These are phyloP conservation scores for Ichthyophthirius multifiliis DNA, from an alignment of 169 alveolate genomes.

Conservation along the genomic window DNA sequence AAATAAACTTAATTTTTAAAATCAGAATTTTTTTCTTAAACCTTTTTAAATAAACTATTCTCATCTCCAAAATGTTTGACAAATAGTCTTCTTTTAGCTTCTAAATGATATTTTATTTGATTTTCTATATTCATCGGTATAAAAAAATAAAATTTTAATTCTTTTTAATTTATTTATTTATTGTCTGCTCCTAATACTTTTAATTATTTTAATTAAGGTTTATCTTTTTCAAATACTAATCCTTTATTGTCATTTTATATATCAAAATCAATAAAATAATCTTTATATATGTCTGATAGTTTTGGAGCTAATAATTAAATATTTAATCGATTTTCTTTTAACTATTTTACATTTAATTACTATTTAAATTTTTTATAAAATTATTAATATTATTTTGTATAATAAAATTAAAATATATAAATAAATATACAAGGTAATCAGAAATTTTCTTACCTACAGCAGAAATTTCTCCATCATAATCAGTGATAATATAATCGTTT, in stretches of 20 bases:
- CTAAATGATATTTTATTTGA: neutral
- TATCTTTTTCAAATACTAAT: too few species aligned
- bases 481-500: conserved; percentile 27
- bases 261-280: conserved; percentile 26
- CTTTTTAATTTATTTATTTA: neutral
- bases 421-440: conserved; percentile 6
- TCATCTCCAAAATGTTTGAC: neutral
- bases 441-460: conserved; percentile 19
- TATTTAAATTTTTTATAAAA: neutral
- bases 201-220: neutral
- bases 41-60: neutral
- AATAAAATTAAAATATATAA: neutral
- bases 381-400: neutral
- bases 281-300: conserved; percentile 2
- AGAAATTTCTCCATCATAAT: conserved; percentile 31
- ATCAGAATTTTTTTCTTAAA: neutral
- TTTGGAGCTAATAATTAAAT: conserved; percentile 27
- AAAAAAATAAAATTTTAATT: conserved; percentile 16
- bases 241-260: neutral
- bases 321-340: conserved; percentile 5
- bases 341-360: neutral
- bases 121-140: neutral
- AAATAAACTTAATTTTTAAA: neutral
- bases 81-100: neutral
- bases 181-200: neutral